Base-by-base conservation (phyloP, 2,329 filamentous ascomycete genomes). In the Penicillium sp. region DNA sequence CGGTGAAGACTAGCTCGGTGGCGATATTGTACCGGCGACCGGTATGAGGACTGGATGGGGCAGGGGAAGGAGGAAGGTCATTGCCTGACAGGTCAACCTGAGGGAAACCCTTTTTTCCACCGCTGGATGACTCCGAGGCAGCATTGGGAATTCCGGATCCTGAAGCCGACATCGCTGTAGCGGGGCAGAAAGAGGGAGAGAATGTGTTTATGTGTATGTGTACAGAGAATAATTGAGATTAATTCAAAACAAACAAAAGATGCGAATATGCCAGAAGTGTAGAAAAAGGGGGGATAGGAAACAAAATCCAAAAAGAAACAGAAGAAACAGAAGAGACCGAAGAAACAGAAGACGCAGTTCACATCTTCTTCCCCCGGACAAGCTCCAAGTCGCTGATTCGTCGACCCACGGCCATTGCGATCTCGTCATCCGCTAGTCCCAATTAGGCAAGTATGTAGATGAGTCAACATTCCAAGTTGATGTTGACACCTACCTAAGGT, bases 1-100 rank as follows among this genome's bases (percentile, higher is more conserved):
- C 94, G 50, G 93, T 97, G 75, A 93, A 97, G 58, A 99, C 94
- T 61, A 99, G 81, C 78, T 99, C 94, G 5, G 94, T 99, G 56
- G 93, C 93, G 59, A 99, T 85, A 44, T 92, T 92, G 77, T 97
- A 99, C 65, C 91, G 90, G 64, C 89, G 86, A 61, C 91, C 92
- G 71, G 87, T 89, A 71, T 88, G 85, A 24, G 94, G 94, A 70
- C 89, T 96, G 16, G 93, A 97, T 2, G 93, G 92, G 24, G 94
- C 91, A 2, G 94, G 94, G 8, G 94, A 97, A 1, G 92, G 92
- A 50, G 92, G 92, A 50, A 96, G 81, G 68, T 92, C 81, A 76
- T 95, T 89, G 40, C 91, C 91, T 68, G 93, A 89, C 57, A 92
- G 80, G 72, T 96, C 91, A 61, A 92, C 80, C 64, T 85, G 82